phyloP scores from a whole-genome alignment of 768 basidiomycete species.

The Russula sp. region DNA sequence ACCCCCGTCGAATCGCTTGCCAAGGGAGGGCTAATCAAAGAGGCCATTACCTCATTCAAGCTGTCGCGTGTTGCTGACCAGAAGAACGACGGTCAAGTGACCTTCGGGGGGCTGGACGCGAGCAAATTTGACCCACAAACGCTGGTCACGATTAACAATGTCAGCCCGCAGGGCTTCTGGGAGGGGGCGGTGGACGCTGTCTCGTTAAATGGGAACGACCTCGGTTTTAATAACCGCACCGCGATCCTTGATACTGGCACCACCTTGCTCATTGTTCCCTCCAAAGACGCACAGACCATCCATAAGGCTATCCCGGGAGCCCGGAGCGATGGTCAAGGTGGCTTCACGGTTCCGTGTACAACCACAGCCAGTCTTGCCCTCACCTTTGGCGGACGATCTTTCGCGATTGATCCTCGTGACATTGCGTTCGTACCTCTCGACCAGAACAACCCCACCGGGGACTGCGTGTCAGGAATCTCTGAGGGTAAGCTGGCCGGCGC shows the following conservation, averaged over 20 bases:
- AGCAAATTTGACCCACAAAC: constrained; percentile 59
- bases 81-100: constrained; percentile 71
- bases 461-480: constrained; percentile 67
- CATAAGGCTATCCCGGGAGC: constrained; percentile 55
- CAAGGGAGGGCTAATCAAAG: constrained; percentile 46
- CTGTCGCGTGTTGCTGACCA: constrained; percentile 67
- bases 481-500: constrained; percentile 53
- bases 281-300: constrained; percentile 46
- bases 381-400: constrained; percentile 50
- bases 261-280: constrained; percentile 39
- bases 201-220: constrained; percentile 49
- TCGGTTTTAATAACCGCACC: constrained; percentile 53
- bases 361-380: constrained; percentile 48
- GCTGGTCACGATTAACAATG: constrained; percentile 54
- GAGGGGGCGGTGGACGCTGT: constrained; percentile 58
- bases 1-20: constrained; percentile 74
- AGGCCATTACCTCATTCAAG: constrained; percentile 73
- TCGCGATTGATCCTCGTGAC: constrained; percentile 62
- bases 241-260: constrained; percentile 57
- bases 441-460: constrained; percentile 46
- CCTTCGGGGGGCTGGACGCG: constrained; percentile 69
- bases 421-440: constrained; percentile 52
- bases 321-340: constrained; percentile 40
- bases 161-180: constrained; percentile 74
- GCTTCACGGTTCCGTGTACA: constrained; percentile 62